A percentile compares a stretch with the other conserved stretches of the same genome.
Evolutionary conservation across 2,329 filamentous ascomycete genomes (phyloP).

Genomic region (Herpotrichia juniperi): DNA sequence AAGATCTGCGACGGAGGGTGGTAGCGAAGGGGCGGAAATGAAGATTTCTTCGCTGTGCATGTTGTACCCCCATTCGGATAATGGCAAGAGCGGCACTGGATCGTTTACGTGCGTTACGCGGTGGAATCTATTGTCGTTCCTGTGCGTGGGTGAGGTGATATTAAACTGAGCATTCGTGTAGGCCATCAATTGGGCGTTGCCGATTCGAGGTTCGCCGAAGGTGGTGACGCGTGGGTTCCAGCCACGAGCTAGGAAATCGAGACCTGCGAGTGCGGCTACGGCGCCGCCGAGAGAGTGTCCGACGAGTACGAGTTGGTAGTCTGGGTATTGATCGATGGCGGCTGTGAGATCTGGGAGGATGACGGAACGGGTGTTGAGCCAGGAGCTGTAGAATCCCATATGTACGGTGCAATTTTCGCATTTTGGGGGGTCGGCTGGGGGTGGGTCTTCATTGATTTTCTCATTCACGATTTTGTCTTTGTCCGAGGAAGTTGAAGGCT

Average conservation of each 20-base stretch:
- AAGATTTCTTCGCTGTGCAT: slow-evolving; percentile 88
- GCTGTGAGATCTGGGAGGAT: slow-evolving; percentile 72
- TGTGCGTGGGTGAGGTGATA: slow-evolving; percentile 21
- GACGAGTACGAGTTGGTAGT: slow-evolving; percentile 77
- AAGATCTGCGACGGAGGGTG: slow-evolving; percentile 73
- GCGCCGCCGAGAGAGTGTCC: slow-evolving; percentile 94
- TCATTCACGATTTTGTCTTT: slow-evolving; percentile 1
- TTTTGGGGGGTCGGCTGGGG: slow-evolving; percentile 51
- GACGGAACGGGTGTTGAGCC: slow-evolving; percentile 73
- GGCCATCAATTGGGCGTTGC: slow-evolving; percentile 58
- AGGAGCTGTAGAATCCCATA: slow-evolving; percentile 84
- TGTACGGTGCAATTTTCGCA: slow-evolving; percentile 93
- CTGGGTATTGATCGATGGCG: slow-evolving; percentile 66
- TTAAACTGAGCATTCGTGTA: slow-evolving; percentile 63
- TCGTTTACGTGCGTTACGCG: slow-evolving; percentile 87
- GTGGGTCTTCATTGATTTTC: slow-evolving; percentile 24
- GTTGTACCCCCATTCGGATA: slow-evolving; percentile 85
- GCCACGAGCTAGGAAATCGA: slow-evolving; percentile 80
- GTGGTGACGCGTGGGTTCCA: slow-evolving; percentile 83
- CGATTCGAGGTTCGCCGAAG: slow-evolving; percentile 81
- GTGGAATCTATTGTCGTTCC: slow-evolving; percentile 59
- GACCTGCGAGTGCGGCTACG: slow-evolving; percentile 82
- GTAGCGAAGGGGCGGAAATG: slow-evolving; percentile 74
- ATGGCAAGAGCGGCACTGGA: slow-evolving; percentile 85
- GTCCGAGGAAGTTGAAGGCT: neutral